Conservation (phyloP, 176 grass and related monocot genomes). For the Rhynchospora breviuscula region DNA sequence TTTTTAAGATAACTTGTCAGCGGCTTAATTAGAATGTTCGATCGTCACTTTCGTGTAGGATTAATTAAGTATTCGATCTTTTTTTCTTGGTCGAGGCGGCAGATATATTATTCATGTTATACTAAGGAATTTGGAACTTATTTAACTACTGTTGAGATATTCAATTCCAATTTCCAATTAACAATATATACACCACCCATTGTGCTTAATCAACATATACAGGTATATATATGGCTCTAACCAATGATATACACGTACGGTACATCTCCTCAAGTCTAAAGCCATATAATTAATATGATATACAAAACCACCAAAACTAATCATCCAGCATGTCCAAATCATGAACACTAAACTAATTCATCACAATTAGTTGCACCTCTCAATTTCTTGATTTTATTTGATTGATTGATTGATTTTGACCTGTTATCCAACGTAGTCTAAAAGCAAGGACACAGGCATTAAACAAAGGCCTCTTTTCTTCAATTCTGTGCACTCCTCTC, state of each 20-base stretch:
- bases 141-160: not conserved
- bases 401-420: slow-evolving; percentile 29
- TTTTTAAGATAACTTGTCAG: too few relatives aligned
- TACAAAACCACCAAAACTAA: slow-evolving; percentile 5
- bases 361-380: slow-evolving; percentile 28
- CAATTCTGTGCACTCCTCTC: slow-evolving; percentile 60
- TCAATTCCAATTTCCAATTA: not conserved
- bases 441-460: slow-evolving; percentile 61
- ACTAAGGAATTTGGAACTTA: not conserved
- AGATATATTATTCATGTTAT: not conserved
- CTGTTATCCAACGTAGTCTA: slow-evolving; percentile 37
- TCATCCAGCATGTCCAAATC: slow-evolving; percentile 11
- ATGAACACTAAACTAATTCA: slow-evolving; percentile 16
- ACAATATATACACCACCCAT: not conserved
- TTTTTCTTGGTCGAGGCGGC: not conserved
- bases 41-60: not conserved
- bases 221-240: not conserved
- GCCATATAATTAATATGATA: slow-evolving; percentile 2
- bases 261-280: not conserved
- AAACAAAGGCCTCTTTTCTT: slow-evolving; percentile 78
- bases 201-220: not conserved
- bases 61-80: not conserved
- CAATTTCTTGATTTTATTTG: slow-evolving; percentile 23
- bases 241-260: not conserved
- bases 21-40: not conserved